phyloP scores from a whole-genome alignment of 306 rosid species.

The Prunus persica region DNA sequence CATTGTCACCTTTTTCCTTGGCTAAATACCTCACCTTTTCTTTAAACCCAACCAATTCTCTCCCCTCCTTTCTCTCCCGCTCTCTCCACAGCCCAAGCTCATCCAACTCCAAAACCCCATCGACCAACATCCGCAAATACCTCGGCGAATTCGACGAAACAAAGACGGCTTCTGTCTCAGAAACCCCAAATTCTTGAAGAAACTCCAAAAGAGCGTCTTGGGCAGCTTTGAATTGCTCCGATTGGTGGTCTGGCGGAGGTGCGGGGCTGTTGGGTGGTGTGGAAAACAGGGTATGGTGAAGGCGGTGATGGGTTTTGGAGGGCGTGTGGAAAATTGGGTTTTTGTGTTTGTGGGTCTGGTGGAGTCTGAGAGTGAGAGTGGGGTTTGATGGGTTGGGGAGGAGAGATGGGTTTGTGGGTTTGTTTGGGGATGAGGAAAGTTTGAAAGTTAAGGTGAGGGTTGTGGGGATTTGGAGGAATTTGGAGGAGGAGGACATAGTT shows the following conservation, averaged over 20 bases:
- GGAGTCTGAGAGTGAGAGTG: conserved; percentile 8
- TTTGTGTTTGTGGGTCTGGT: background rate
- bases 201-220: conserved; percentile 46
- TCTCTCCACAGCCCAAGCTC: conserved; percentile 49
- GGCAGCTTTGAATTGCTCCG: conserved; percentile 32
- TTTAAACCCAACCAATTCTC: conserved; percentile 32
- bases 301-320: conserved; percentile 11
- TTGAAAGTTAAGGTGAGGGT: conserved; percentile 1
- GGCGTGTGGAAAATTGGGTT: conserved; percentile 2
- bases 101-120: conserved; percentile 70
- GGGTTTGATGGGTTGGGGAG: conserved; percentile 1
- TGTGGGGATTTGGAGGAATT: conserved; percentile 23
- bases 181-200: conserved; percentile 52
- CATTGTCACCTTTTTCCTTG: conserved; percentile 60
- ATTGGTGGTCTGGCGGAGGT: conserved; percentile 13
- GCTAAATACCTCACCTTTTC: conserved; percentile 62
- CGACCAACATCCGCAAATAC: conserved; percentile 64
- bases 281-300: conserved; percentile 23
- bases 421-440: background rate
- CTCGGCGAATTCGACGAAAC: conserved; percentile 50
- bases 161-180: conserved; percentile 44
- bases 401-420: background rate
- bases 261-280: conserved; percentile 9
- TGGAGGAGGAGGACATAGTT: conserved; percentile 29
- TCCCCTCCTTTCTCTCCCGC: conserved; percentile 1